Evolutionary conservation across 2,329 filamentous ascomycete species (phyloP), one percentile per base, ranked within the genome.

Genomic region (Alternaria sp.): DNA sequence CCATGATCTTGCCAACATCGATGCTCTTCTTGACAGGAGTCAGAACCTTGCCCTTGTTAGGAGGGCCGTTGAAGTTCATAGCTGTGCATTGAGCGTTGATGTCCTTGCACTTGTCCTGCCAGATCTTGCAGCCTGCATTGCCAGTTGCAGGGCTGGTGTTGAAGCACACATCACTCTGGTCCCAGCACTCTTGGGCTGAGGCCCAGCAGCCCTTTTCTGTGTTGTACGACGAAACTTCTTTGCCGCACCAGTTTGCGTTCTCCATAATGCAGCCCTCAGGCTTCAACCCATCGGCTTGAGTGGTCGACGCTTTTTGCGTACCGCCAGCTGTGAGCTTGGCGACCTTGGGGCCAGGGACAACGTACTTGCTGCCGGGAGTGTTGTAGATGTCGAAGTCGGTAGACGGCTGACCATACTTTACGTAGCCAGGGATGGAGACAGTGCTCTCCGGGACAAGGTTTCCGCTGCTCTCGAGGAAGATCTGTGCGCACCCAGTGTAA

Each of bases 231-330:
- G 85, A 75, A 1, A 92, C 82, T 71, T 91, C 85, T 60, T 84
- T 81, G 53, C 85, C 89, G 77, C 89, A 91, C 90, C 90, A 93
- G 80, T 93, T 92, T 60, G 81, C 90, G 73, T 91, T 92, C 72
- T 87, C 86, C 61, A 89, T 72, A 38, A 91, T 80, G 72, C 87
- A 90, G 67, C 82, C 79, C 2, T 71, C 56, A 0, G 89, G 89
- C 54, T 87, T 80, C 12, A 83, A 76, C 12, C 87, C 88, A 41
- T 84, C 80, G 4, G 71, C 78, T 64, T 85, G 83, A 3, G 67
- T 67, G 44, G 59, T 68, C 60, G 62, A 62, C 30, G 45, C 59
- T 59, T 63, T 40, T 54, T 54, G 12, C 14, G 60, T 55, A 32
- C 65, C 57, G 38, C 63, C 64, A 41, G 72, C 32, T n/a, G 69